Base-by-base conservation (phyloP, 768 basidiomycete species). In the Crepidotus variabilis region DNA sequence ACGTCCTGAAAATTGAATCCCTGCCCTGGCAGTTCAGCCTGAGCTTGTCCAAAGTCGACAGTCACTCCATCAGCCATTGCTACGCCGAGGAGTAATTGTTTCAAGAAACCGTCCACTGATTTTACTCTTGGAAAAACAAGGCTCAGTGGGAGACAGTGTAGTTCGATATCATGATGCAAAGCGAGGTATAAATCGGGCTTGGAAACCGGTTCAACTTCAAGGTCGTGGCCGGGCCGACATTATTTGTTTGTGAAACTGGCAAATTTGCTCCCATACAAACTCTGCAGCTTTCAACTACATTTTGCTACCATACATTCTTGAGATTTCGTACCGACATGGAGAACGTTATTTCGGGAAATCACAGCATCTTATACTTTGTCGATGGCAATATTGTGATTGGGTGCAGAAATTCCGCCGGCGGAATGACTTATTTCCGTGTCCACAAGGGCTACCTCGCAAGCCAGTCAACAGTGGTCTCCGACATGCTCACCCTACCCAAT, bases 1-100 rank as follows among this genome's bases (percentile, higher is more conserved):
- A 89, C 82, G 71, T 92, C 87, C 35, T 75, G 67, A 57, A 88
- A 90, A 58, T 76, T 71, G 61, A 82, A 76, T 6, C 79, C 83
- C 28, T 63, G 67, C n/a, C 84, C 88, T 45, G 89, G 87, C 52
- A 77, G 60, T 6, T 69, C 59, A 49, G 53, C 22, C 3, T 59
- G 39, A 49, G 53, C 22, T 3, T 59, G 39, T 16, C 39, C 18
- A 20, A 43, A 63, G 52, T 70, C 67, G 5, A 39, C 10, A 3
- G 47, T 36, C 10, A 11, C 21, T n/a, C 49, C 55, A 56, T 51
- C n/a, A n/a, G 22, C 55, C 55, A 56, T 56, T 28, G 39, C 47
- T 28, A 5, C 24, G 47, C 24, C 3, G 20, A 13, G 20, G n/a
- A n/a, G n/a, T n/a, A 28, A 28, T 28, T 28, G 28, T 28, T 28